Evolutionary conservation across 352 stramenopile species (phyloP).

Genomic region (Salisapilia sapeloensis): DNA sequence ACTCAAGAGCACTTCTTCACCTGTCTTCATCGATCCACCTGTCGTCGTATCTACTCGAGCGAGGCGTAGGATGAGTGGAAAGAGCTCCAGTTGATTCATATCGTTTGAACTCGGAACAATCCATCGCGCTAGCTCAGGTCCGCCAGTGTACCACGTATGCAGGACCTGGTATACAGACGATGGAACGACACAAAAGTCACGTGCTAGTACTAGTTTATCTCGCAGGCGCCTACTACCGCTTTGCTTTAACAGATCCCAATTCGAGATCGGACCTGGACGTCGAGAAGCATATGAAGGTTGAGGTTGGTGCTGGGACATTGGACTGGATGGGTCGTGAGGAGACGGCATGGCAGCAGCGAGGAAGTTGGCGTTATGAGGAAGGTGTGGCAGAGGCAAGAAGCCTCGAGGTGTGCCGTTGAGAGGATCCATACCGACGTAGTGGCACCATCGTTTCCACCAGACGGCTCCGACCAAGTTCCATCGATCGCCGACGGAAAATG

Average conservation of each 20-base stretch:
- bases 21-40: constrained; percentile 55
- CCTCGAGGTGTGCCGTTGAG: constrained; percentile 45
- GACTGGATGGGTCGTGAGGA: no score
- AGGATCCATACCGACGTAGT: constrained; percentile 43
- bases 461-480: constrained; percentile 59
- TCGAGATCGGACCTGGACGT: constrained; percentile 58
- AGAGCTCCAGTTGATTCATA: constrained; percentile 49
- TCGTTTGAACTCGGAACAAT: constrained; percentile 22
- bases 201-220: constrained; percentile 42
- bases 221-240: constrained; percentile 61
- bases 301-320: not conserved
- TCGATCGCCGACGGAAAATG: constrained; percentile 27
- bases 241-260: constrained; percentile 59
- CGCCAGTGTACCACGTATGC: constrained; percentile 65
- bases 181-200: constrained; percentile 69
- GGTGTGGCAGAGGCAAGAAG: constrained; percentile 25
- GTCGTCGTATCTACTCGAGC: constrained; percentile 47
- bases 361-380: constrained; percentile 23
- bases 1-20: constrained; percentile 63
- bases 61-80: constrained; percentile 62
- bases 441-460: constrained; percentile 73
- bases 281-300: not conserved
- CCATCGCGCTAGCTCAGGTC: constrained; percentile 37
- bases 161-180: constrained; percentile 42
- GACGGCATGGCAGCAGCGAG: no score